Evolutionary conservation across 768 basidiomycete genomes (phyloP).

Genomic region (Hypholoma fasciculare): DNA sequence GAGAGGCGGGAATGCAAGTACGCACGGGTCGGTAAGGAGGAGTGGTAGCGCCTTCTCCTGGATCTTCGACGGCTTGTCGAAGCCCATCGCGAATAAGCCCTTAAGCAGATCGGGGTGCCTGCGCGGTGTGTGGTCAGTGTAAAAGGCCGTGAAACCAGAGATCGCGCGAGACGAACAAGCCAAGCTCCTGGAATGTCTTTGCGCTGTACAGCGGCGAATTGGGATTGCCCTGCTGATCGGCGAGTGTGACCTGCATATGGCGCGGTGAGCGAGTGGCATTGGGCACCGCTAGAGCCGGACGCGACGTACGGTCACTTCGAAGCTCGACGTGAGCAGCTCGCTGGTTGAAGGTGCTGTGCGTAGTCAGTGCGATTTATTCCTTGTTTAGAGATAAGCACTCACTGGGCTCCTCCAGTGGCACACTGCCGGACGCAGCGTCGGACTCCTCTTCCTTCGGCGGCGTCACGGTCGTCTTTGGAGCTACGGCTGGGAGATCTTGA

Average conservation of each 20-base stretch:
- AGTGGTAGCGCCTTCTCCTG: conserved; percentile 96
- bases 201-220: conserved; percentile 94
- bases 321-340: conserved; percentile 77
- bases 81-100: conserved; percentile 93
- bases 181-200: conserved; percentile 94
- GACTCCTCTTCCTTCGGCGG: conserved; percentile 16
- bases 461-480: conserved; percentile 21
- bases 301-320: conserved; percentile 72
- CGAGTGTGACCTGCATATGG: conserved; percentile 78
- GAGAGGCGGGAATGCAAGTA: background rate
- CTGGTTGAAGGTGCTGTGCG: conserved; percentile 30
- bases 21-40: conserved; percentile 83
- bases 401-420: conserved; percentile 20
- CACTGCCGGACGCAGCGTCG: conserved; percentile 15
- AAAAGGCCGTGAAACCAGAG: background rate
- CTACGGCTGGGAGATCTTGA: conserved; percentile 18
- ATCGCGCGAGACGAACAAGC: conserved; percentile 61
- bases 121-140: background rate
- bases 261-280: conserved; percentile 8
- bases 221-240: conserved; percentile 93
- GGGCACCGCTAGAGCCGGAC: background rate
- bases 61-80: conserved; percentile 97
- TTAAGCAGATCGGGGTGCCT: conserved; percentile 89
- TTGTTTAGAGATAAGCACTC: background rate
- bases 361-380: background rate